phyloP scores from a whole-genome alignment of 1,284 basidiomycete genomes.

The Cystobasidium slooffiae region DNA sequence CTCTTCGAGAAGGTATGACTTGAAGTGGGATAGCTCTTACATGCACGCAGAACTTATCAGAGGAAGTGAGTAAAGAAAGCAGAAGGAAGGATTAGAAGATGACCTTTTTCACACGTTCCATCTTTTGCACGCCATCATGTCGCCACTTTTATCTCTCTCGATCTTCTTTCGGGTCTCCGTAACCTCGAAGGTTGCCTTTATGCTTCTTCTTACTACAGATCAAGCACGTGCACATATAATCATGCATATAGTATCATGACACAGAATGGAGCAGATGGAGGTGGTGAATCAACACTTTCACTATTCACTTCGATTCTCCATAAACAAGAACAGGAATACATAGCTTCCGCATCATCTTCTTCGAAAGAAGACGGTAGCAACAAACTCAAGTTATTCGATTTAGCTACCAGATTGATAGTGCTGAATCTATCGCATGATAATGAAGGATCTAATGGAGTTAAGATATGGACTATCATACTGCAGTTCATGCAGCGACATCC shows the following conservation, averaged over 20 bases:
- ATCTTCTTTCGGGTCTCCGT: slow-evolving; percentile 4
- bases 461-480: slow-evolving; percentile 28
- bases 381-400: slow-evolving; percentile 21
- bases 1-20: too few species aligned
- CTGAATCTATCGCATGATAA: not conserved
- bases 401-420: slow-evolving; percentile 23
- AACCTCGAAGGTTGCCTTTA: slow-evolving; percentile 13
- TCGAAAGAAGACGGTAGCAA: not conserved
- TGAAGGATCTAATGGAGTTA: not conserved
- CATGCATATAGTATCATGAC: too few species aligned
- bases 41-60: too few species aligned
- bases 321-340: slow-evolving; percentile 23
- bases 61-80: not conserved
- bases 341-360: not conserved
- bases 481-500: slow-evolving; percentile 34
- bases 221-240: not conserved
- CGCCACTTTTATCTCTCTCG: not conserved
- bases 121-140: slow-evolving; percentile 10
- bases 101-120: not conserved
- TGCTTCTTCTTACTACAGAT: not conserved
- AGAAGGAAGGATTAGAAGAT: not conserved
- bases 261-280: too few species aligned
- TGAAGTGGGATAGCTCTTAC: too few species aligned
- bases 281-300: slow-evolving; percentile 13
- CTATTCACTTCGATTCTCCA: slow-evolving; percentile 26